Conservation (phyloP, 176 grass and related monocot genomes). For the Triticum dicoccoides region DNA sequence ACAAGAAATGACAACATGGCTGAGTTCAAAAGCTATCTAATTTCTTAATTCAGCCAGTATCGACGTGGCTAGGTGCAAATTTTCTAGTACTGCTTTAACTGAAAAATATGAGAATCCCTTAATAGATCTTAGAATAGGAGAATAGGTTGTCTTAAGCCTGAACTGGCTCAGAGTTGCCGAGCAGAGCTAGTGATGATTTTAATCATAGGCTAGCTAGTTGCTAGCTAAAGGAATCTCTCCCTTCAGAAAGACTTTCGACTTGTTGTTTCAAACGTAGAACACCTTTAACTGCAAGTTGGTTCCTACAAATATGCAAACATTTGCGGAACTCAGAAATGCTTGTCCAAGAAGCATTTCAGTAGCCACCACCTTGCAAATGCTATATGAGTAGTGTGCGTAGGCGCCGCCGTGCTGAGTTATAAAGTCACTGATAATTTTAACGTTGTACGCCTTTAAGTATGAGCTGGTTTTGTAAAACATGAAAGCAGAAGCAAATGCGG, state of each 20-base stretch:
- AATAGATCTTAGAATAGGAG: neutral
- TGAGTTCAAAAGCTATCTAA: neutral
- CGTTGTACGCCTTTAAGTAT: neutral
- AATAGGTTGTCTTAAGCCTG: neutral
- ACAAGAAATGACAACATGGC: neutral
- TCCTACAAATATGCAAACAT: neutral
- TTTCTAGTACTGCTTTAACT: neutral
- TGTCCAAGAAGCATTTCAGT: neutral
- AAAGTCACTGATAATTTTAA: neutral
- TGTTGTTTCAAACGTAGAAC: conserved; percentile 9
- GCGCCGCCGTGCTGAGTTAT: neutral
- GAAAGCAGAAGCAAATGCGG: conserved; percentile 27
- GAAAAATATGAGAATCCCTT: neutral
- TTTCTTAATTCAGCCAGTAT: neutral
- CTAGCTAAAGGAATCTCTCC: neutral
- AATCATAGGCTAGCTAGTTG: conserved; percentile 7
- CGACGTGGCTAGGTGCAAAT: neutral
- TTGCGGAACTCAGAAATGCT: neutral
- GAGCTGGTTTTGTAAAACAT: conserved; percentile 28
- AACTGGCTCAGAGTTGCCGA: conserved; percentile 10
- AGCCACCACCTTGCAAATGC: neutral
- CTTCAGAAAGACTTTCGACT: conserved; percentile 22
- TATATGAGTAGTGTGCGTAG: neutral
- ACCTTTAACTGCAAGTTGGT: conserved; percentile 20
- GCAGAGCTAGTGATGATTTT: neutral